Base-by-base conservation (phyloP, 1,139 yeast genomes). In the Geotrichum aggregatum region DNA sequence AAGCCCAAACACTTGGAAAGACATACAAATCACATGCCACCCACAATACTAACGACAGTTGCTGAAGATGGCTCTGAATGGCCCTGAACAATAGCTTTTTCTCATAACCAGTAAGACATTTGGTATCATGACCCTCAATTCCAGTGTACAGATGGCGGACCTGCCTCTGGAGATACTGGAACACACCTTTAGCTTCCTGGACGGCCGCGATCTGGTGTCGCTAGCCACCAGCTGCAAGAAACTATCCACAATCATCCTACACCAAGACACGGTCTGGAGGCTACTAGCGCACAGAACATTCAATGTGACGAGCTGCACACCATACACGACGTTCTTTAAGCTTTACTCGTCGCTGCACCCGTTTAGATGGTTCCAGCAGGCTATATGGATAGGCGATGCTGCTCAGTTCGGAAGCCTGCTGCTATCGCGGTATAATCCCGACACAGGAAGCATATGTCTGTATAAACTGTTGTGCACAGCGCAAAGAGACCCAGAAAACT, bases 371-470 rank as follows among this genome's bases (percentile, higher is more conserved):
- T 54, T 66, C 54, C 58, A 38, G 56, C 61, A 21, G 53, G 64
- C 53, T 4, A 38, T 66, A 2, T 66, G 70, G 70, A 58, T 58
- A 47, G 69, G 69, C 22, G 66, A 65, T 45, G 55, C 57, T 33
- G 56, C 54, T 10, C 60, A 58, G 22, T 62, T 61, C 52, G 70
- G 70, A 7, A 59, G 62, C 7, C 36, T 66, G 13, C 50, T 61
- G 44, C 52, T 61, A 26, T 58, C 66, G n/a, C 52, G 52, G 19
- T 66, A 64, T 53, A 58, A 62, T 44, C 52, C 56, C 10, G 33
- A 34, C n/a, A 45, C 51, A 0, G 65, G 65, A 7, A 48, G 52
- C 24, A 48, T 62, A 21, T 61, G 59, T 34, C 50, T 58, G 18
- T 54, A 52, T 36, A 61, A 56, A 44, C 36, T 51, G 46, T 47